Evolutionary conservation across 1,139 yeast species (phyloP).

Genomic region (Suhomyces taliae): DNA sequence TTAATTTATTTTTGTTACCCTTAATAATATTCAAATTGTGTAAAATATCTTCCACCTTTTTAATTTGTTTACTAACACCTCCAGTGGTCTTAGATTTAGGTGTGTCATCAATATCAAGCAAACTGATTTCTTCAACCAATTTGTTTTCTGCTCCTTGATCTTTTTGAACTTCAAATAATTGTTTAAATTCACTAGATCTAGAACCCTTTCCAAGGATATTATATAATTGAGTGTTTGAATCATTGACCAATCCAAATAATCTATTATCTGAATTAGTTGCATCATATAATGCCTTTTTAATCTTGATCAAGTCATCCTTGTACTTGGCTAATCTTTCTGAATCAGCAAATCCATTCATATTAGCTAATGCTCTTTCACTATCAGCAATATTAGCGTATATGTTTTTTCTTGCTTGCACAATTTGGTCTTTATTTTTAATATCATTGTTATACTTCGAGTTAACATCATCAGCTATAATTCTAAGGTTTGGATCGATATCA

Average conservation of each 20-base stretch:
- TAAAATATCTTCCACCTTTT: conserved; percentile 46
- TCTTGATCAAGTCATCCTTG: conserved; percentile 53
- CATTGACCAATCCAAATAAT: conserved; percentile 41
- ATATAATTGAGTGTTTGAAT: conserved; percentile 27
- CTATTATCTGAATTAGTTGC: conserved; percentile 69
- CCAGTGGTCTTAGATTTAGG: conserved; percentile 24
- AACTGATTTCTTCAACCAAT: conserved; percentile 38
- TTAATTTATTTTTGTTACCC: conserved; percentile 59
- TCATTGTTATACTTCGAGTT: conserved; percentile 24
- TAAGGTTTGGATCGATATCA: conserved; percentile 19
- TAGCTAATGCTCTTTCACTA: conserved; percentile 32
- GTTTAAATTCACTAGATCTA: conserved; percentile 30
- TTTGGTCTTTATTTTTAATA: conserved; percentile 22
- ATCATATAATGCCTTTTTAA: conserved; percentile 64
- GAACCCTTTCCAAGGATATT: conserved; percentile 35
- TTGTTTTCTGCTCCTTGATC: conserved; percentile 8
- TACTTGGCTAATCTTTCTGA: conserved; percentile 16
- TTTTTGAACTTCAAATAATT: conserved; percentile 24
- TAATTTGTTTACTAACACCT: conserved; percentile 25
- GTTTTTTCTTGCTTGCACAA: conserved; percentile 34
- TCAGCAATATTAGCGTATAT: conserved; percentile 40
- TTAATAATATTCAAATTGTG: conserved; percentile 47
- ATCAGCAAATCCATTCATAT: conserved; percentile 6
- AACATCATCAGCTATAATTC: conserved; percentile 30
- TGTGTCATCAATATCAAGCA: conserved; percentile 64